phyloP scores from a whole-genome alignment of 2,329 filamentous ascomycete species.

The Fusarium falciforme region DNA sequence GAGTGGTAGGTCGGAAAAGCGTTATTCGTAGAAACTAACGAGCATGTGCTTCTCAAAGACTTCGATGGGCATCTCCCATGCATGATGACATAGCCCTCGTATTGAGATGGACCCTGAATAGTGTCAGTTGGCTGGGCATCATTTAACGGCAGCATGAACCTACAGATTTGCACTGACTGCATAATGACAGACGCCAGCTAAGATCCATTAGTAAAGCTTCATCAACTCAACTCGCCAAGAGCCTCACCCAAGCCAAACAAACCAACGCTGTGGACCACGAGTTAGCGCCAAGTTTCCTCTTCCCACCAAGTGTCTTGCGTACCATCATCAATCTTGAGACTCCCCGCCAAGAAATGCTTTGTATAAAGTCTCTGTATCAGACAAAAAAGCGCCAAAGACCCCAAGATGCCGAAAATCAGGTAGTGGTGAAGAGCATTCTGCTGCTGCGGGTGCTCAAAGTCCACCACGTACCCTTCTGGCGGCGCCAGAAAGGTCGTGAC shows the following conservation, averaged over 20 bases:
- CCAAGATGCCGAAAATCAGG: conserved; percentile 39
- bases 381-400: conserved; percentile 25
- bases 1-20: background rate
- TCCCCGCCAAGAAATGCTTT: conserved; percentile 34
- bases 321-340: conserved; percentile 34
- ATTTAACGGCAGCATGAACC: background rate
- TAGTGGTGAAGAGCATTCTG: conserved; percentile 39
- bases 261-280: conserved; percentile 7
- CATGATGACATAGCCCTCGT: conserved; percentile 42
- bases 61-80: conserved; percentile 42
- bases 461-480: conserved; percentile 44
- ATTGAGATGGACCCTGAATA: conserved; percentile 39
- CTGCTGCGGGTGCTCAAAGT: conserved; percentile 46
- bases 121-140: background rate
- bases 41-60: conserved; percentile 38
- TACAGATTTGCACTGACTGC: conserved; percentile 41
- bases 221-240: background rate
- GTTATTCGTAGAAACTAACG: background rate
- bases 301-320: background rate
- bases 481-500: conserved; percentile 37
- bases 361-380: conserved; percentile 46
- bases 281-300: background rate
- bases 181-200: conserved; percentile 35
- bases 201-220: background rate
- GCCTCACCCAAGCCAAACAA: conserved; percentile 23